Conservation (phyloP, 148 eudicot species). For the Gaultheria prostrata region DNA sequence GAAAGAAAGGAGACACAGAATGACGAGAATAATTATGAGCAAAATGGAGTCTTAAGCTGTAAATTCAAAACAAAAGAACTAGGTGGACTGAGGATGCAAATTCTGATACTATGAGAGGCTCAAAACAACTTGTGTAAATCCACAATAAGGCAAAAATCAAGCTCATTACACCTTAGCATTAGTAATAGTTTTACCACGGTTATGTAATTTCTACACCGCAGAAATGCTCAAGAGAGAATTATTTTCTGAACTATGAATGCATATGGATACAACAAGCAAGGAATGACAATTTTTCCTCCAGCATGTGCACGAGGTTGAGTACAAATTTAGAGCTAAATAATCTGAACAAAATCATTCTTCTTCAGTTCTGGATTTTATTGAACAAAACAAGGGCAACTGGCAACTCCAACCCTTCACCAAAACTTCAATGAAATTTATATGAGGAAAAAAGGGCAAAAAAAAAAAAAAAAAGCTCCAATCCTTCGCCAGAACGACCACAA, state of each 20-base stretch:
- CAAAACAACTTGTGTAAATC: background rate
- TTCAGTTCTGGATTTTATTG: background rate
- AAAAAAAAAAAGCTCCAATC: background rate
- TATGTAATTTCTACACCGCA: background rate
- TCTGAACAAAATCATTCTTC: background rate
- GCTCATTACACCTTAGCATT: background rate
- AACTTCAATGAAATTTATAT: background rate
- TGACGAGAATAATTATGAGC: background rate
- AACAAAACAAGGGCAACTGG: background rate
- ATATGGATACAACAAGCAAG: background rate
- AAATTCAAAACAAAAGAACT: background rate
- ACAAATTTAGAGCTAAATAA: background rate
- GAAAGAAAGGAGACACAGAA: background rate
- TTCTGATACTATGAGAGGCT: background rate
- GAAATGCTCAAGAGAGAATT: background rate
- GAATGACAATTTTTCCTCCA: background rate
- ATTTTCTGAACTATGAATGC: background rate
- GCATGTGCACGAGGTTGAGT: background rate
- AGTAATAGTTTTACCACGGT: background rate
- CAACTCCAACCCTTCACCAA: background rate
- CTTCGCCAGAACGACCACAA: background rate
- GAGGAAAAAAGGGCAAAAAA: background rate
- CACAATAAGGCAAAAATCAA: background rate
- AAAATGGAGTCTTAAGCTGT: background rate
- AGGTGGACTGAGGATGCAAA: background rate